Percentiles rank a stretch among this genome's conserved stretches.
phyloP scores from a whole-genome alignment of 352 stramenopile species.

The Phytophthora crassamura region DNA sequence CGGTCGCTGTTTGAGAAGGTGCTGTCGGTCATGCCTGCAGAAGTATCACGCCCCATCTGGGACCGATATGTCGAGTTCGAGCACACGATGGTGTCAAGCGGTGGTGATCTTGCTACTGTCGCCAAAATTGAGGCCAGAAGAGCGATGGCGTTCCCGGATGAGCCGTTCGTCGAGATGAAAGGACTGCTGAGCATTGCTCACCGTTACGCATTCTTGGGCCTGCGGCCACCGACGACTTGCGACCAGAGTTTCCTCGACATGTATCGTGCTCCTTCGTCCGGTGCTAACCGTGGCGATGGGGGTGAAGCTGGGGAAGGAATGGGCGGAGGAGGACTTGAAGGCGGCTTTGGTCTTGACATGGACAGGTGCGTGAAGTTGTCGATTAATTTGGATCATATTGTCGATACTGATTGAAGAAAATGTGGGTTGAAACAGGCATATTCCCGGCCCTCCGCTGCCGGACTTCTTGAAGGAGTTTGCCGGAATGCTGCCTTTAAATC shows the following conservation, averaged over 20 bases:
- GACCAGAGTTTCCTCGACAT: constrained; percentile 86
- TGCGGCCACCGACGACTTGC: constrained; percentile 58
- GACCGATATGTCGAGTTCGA: constrained; percentile 89
- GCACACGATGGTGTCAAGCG: constrained; percentile 86
- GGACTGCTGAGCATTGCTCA: constrained; percentile 79
- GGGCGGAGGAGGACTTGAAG: constrained; percentile 22
- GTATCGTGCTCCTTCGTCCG: constrained; percentile 56
- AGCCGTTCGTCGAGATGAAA: constrained; percentile 83
- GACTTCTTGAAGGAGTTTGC: constrained; percentile 90
- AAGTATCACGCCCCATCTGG: constrained; percentile 86
- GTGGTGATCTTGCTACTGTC: constrained; percentile 83
- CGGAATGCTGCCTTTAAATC: constrained; percentile 74
- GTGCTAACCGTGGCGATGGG: constrained; percentile 24
- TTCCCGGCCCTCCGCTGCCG: constrained; percentile 79
- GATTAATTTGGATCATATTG: neutral
- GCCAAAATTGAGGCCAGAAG: constrained; percentile 84
- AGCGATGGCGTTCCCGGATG: constrained; percentile 79
- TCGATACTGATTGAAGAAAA: no score
- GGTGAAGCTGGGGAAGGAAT: constrained; percentile 35
- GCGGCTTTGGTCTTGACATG: constrained; percentile 44
- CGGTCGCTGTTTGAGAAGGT: constrained; percentile 90
- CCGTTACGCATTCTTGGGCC: constrained; percentile 84
- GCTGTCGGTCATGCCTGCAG: constrained; percentile 82
- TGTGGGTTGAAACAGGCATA: constrained; percentile 42
- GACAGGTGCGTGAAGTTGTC: constrained; percentile 44